Percentiles rank a stretch among this genome's conserved stretches.
phyloP scores from a whole-genome alignment of 1,284 basidiomycete species.

The Ganoderma meredithae region DNA sequence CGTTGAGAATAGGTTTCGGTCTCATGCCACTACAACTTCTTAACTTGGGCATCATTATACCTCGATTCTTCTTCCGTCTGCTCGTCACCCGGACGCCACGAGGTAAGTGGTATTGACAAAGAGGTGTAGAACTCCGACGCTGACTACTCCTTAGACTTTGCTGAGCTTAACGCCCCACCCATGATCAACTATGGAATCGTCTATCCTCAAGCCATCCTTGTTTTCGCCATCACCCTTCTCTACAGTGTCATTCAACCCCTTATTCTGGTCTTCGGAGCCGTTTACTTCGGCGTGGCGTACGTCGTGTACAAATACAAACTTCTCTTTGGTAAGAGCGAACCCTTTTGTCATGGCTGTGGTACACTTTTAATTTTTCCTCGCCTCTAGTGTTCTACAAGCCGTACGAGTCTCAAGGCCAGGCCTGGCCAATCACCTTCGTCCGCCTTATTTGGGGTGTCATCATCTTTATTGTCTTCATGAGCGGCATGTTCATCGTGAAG shows the following conservation, averaged over 20 bases:
- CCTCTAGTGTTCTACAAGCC: conserved; percentile 88
- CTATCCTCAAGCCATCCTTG: conserved; percentile 93
- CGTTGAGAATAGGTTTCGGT: conserved; percentile 66
- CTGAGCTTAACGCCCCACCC: conserved; percentile 96
- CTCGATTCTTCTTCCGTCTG: conserved; percentile 72
- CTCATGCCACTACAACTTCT: conserved; percentile 95
- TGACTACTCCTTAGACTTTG: conserved; percentile 69
- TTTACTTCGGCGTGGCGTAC: conserved; percentile 95
- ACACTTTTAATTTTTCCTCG: neutral
- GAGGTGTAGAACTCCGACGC: conserved; percentile 12
- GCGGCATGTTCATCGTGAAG: conserved; percentile 89
- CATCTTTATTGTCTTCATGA: conserved; percentile 93
- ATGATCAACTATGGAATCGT: conserved; percentile 95
- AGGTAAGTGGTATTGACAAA: conserved; percentile 55
- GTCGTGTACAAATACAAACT: conserved; percentile 98
- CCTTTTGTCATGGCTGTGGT: neutral
- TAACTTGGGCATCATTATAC: conserved; percentile 86
- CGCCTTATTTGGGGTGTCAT: conserved; percentile 89
- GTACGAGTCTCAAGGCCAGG: conserved; percentile 92
- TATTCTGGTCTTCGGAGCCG: conserved; percentile 92
- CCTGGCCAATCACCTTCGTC: conserved; percentile 92
- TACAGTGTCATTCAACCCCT: conserved; percentile 96
- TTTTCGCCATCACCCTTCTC: conserved; percentile 94
- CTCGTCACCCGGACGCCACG: conserved; percentile 87
- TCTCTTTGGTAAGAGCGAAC: conserved; percentile 76